Evolutionary conservation across 2,329 filamentous ascomycete species (phyloP).

Genomic region (Torrubiella hemipterigena): DNA sequence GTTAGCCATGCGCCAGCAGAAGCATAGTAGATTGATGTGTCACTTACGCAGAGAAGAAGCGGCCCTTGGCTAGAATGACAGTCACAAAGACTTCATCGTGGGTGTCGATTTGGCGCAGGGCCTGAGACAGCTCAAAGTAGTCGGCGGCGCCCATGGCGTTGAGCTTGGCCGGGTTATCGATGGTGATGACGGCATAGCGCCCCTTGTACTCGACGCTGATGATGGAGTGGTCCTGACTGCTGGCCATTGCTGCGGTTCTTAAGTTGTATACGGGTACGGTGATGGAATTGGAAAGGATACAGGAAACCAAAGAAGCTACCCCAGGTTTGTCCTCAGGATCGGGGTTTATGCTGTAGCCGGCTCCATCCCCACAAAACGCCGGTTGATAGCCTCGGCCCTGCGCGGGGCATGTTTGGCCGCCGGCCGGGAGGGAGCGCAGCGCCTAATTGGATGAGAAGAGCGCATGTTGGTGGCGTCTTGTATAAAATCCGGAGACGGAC

Average conservation of each 20-base stretch:
- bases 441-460: too few species aligned
- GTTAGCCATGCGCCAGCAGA: not conserved
- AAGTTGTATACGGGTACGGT: not conserved
- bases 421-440: too few species aligned
- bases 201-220: constrained; percentile 27
- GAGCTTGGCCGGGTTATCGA: constrained; percentile 77
- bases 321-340: too few species aligned
- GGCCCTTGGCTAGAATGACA: constrained; percentile 71
- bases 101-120: constrained; percentile 64
- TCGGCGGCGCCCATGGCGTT: constrained; percentile 62
- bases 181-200: constrained; percentile 60
- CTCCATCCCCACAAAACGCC: too few species aligned
- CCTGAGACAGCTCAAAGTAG: constrained; percentile 67
- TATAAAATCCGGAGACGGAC: too few species aligned
- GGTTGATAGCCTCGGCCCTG: too few species aligned
- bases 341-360: too few species aligned
- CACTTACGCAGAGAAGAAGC: constrained; percentile 74
- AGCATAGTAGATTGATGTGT: not conserved
- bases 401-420: too few species aligned
- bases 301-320: not conserved
- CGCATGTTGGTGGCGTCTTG: too few species aligned
- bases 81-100: constrained; percentile 77
- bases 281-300: not conserved
- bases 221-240: constrained; percentile 11
- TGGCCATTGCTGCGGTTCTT: not conserved